phyloP scores from a whole-genome alignment of 2,329 filamentous ascomycete species.

The Xylaria sp. region DNA sequence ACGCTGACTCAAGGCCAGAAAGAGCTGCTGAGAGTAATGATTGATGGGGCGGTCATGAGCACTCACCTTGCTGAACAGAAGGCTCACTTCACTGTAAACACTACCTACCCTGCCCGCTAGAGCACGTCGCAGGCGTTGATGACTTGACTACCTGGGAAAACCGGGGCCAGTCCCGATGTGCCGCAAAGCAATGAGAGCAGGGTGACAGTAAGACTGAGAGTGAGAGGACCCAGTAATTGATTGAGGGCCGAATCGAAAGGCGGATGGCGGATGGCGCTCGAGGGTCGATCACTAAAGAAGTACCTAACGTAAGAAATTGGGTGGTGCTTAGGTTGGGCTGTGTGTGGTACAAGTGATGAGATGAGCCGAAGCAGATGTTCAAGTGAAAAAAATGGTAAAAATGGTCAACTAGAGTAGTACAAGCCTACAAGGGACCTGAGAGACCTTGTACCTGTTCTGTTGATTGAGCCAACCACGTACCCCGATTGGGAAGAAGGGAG shows the following conservation, averaged over 20 bases:
- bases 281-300: neutral
- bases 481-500: conserved; percentile 22
- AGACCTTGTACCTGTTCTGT: neutral
- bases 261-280: neutral
- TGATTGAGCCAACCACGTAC: conserved; percentile 17
- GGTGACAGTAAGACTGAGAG: neutral
- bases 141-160: neutral
- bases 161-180: neutral
- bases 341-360: conserved; percentile 10
- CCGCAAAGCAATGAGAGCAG: neutral
- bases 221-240: neutral
- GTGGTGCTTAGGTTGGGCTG: conserved; percentile 7
- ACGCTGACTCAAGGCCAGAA: conserved; percentile 19
- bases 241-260: neutral
- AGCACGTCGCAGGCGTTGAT: conserved; percentile 11
- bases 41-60: conserved; percentile 6
- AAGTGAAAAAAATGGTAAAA: conserved; percentile 13
- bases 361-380: conserved; percentile 18
- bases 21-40: conserved; percentile 10
- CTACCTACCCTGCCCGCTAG: neutral
- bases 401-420: neutral
- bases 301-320: too few relatives aligned
- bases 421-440: neutral
- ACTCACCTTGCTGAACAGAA: conserved; percentile 27
- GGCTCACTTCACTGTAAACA: conserved; percentile 20